Conservation (phyloP, 1,284 basidiomycete genomes). For the Peniophora sp. region DNA sequence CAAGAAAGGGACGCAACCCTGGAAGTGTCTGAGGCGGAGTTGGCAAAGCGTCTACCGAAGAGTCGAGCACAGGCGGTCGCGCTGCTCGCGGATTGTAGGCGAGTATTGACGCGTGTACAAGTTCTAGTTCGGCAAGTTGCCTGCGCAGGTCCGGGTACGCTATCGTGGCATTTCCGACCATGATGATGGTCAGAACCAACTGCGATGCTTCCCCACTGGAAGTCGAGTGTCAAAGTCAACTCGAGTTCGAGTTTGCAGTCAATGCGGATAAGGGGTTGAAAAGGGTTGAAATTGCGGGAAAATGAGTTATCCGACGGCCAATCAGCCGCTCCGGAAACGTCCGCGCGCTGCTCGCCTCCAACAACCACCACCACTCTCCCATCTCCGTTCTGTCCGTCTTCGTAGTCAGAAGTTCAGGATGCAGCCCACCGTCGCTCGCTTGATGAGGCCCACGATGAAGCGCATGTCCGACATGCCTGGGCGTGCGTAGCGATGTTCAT, state of each 20-base stretch:
- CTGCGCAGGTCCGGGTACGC: slow-evolving; percentile 9
- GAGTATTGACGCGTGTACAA: slow-evolving; percentile 35
- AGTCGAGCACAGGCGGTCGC: slow-evolving; percentile 49
- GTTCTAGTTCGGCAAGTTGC: slow-evolving; percentile 11
- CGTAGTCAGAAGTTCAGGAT: neutral
- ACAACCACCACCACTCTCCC: slow-evolving; percentile 3
- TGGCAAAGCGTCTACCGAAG: slow-evolving; percentile 33
- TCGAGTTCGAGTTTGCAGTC: too few species aligned
- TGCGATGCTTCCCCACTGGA: neutral
- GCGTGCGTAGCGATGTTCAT: slow-evolving; percentile 33
- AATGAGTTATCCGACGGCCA: neutral
- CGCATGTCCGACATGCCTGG: slow-evolving; percentile 73
- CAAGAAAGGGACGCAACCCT: slow-evolving; percentile 44
- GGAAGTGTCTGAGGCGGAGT: slow-evolving; percentile 37
- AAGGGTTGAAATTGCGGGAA: neutral
- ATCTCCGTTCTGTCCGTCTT: slow-evolving; percentile 3
- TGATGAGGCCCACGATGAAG: slow-evolving; percentile 63
- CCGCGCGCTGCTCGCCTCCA: neutral
- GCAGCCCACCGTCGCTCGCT: slow-evolving; percentile 14
- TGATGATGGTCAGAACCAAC: neutral
- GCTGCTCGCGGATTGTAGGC: slow-evolving; percentile 34
- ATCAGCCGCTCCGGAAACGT: neutral
- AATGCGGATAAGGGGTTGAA: neutral
- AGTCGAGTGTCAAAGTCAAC: neutral
- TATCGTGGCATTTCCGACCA: neutral